Conservation (phyloP, 2,329 filamentous ascomycete genomes). For the Fusarium denticulatum region DNA sequence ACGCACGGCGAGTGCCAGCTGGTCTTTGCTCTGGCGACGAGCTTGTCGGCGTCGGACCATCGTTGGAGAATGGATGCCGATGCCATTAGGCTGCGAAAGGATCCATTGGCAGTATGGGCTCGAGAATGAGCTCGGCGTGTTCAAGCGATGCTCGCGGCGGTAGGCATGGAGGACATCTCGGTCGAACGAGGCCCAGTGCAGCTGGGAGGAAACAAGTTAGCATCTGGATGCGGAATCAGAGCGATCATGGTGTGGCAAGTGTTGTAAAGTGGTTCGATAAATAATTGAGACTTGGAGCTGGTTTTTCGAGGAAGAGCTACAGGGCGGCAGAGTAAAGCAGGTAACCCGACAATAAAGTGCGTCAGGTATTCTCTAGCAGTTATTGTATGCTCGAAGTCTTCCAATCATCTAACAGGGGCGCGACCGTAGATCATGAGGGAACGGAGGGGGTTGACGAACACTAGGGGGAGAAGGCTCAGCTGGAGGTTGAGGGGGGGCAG, state of each 20-base stretch:
- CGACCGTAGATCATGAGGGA: conserved; percentile 10
- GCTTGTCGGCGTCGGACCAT: conserved; percentile 74
- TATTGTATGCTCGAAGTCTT: neutral
- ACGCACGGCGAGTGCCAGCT: conserved; percentile 75
- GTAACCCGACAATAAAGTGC: neutral
- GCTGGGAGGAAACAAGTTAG: conserved; percentile 49
- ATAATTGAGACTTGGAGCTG: neutral
- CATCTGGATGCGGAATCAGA: neutral
- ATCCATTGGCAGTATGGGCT: conserved; percentile 70
- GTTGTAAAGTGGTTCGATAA: neutral
- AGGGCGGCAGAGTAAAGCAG: neutral
- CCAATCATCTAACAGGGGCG: neutral
- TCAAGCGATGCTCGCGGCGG: conserved; percentile 76
- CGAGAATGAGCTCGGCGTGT: conserved; percentile 75
- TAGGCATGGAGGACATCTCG: conserved; percentile 77
- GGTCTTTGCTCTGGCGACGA: conserved; percentile 75
- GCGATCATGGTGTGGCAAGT: neutral
- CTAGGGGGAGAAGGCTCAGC: conserved; percentile 48
- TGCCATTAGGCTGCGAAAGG: conserved; percentile 68
- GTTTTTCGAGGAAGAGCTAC: neutral
- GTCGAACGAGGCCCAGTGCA: conserved; percentile 76
- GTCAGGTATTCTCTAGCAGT: neutral
- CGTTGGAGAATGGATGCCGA: conserved; percentile 78
- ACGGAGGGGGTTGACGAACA: conserved; percentile 42
- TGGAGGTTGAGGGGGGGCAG: conserved; percentile 45